Evolutionary conservation across 139 green algal genomes (phyloP).

Genomic region (Dunaliella sp.): DNA sequence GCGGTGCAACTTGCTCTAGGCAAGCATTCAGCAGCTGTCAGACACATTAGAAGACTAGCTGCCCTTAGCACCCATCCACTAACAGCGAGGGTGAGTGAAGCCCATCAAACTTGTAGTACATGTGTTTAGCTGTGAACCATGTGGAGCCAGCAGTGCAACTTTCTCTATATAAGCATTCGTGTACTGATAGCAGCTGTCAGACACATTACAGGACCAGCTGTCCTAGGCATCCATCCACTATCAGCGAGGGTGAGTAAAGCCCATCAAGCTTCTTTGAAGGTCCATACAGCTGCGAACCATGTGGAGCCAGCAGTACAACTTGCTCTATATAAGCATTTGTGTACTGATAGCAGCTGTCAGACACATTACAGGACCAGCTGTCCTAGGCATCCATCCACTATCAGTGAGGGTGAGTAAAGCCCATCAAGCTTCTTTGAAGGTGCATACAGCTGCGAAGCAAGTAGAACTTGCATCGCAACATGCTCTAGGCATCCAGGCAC

Average conservation of each 20-base stretch:
- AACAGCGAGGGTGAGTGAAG: conserved; percentile 20
- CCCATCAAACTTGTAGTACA: no score
- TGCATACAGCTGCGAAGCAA: background rate
- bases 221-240: conserved; percentile 61
- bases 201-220: conserved; percentile 77
- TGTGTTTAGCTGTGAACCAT: background rate
- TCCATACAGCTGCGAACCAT: background rate
- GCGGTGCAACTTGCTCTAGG: no score
- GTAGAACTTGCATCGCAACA: no score
- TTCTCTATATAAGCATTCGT: no score
- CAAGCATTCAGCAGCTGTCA: conserved; percentile 59
- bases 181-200: conserved; percentile 63
- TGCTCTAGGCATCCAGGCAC: no score
- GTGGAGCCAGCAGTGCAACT: no score
- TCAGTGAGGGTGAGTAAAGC: conserved; percentile 15
- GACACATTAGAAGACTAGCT: conserved; percentile 78
- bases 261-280: no score
- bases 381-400: conserved; percentile 61
- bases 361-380: conserved; percentile 77
- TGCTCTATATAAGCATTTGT: no score
- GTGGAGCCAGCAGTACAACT: no score
- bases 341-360: conserved; percentile 63
- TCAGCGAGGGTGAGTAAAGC: conserved; percentile 16
- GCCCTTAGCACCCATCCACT: conserved; percentile 60
- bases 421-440: no score